These are phyloP conservation scores for Dactylellina parvicollis DNA, from an alignment of 2,329 filamentous ascomycete species.

Conservation along the genomic window DNA sequence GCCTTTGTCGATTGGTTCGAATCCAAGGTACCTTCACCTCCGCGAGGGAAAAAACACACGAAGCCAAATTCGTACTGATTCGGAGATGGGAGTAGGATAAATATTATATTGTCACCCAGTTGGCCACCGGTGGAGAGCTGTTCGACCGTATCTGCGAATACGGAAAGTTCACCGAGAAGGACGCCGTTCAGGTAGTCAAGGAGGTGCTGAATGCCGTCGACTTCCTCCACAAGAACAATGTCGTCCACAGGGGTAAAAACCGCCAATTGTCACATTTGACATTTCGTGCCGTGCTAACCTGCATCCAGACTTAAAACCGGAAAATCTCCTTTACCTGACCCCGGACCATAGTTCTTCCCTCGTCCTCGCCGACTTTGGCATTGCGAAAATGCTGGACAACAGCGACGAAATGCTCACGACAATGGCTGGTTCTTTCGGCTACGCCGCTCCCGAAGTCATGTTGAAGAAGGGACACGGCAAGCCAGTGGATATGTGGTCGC, in stretches of 20 bases:
- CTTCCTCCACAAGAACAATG: constrained; percentile 92
- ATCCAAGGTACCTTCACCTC: constrained; percentile 76
- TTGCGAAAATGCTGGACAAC: constrained; percentile 94
- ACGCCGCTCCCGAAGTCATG: constrained; percentile 98
- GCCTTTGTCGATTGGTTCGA: constrained; percentile 99
- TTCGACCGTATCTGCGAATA: constrained; percentile 98
- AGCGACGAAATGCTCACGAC: constrained; percentile 93
- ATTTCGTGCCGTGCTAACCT: constrained; percentile 30
- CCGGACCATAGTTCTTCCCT: constrained; percentile 80
- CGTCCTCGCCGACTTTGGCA: constrained; percentile 96
- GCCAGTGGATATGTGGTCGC: constrained; percentile 98
- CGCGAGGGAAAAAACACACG: neutral
- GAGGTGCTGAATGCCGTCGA: constrained; percentile 92
- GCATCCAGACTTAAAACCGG: constrained; percentile 86
- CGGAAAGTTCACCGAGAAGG: constrained; percentile 98
- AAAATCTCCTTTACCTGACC: constrained; percentile 94
- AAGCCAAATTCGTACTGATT: constrained; percentile 2
- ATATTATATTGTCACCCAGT: constrained; percentile 98
- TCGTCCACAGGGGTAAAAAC: constrained; percentile 85
- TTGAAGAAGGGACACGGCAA: constrained; percentile 96
- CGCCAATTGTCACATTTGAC: neutral
- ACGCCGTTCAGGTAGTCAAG: constrained; percentile 92
- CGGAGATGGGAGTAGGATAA: constrained; percentile 75
- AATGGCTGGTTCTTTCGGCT: constrained; percentile 98
- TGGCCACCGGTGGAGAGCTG: constrained; percentile 93